Conservation (phyloP, 2,329 filamentous ascomycete species). For the Colletotrichum magnum region DNA sequence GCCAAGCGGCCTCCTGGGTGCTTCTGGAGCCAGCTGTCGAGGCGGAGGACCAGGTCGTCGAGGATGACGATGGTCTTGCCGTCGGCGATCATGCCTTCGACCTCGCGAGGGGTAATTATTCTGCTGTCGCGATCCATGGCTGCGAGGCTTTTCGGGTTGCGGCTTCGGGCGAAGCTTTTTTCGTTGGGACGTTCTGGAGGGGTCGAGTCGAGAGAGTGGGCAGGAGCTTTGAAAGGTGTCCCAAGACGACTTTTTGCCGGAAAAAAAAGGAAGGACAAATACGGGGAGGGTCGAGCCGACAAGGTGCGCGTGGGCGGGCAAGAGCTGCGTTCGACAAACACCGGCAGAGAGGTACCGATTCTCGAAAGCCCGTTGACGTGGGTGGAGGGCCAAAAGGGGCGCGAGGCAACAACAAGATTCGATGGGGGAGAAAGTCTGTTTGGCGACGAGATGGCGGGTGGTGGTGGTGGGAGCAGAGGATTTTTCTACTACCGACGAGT, state of each 20-base stretch:
- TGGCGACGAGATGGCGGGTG: not conserved
- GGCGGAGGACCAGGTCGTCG: conserved; percentile 66
- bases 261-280: no score
- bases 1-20: conserved; percentile 73
- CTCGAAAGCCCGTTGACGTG: not conserved
- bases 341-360: not conserved
- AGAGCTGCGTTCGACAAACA: not conserved
- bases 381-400: not conserved
- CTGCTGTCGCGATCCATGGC: conserved; percentile 56
- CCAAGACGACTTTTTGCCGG: no score
- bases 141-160: not conserved
- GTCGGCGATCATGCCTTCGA: conserved; percentile 67
- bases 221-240: no score
- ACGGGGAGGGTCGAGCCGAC: no score
- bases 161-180: not conserved
- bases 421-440: not conserved
- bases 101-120: conserved; percentile 59
- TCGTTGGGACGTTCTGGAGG: not conserved
- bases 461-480: conserved; percentile 7
- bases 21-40: conserved; percentile 70
- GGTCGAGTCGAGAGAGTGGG: not conserved
- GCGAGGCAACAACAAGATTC: not conserved
- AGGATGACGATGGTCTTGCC: conserved; percentile 70
- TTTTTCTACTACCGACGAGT: conserved; percentile 20
- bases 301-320: not conserved